Base-by-base conservation (phyloP, 1,284 basidiomycete genomes). In the Pulveroboletus sp. region DNA sequence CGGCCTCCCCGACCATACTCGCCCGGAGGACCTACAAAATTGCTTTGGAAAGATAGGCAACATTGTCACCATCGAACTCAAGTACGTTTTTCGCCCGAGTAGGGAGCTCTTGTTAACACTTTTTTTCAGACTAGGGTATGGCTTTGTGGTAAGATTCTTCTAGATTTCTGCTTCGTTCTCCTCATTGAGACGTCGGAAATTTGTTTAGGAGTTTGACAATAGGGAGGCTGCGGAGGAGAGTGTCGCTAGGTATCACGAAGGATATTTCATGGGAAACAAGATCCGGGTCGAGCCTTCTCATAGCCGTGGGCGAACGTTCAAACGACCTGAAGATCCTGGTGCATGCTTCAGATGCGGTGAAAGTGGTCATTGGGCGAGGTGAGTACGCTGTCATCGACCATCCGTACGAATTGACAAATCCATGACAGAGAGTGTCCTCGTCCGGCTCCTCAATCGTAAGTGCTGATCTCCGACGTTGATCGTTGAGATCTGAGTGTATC, bases 331-430 rank as follows among this genome's bases (percentile, higher is more conserved):
- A 25, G 91, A 92, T 56, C 89, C 91, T 28, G 89, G 90, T 12
- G 87, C 90, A 50, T 93, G 91, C 68, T 93, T 92, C 75, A 91
- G 84, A 63, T 93, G 91, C 57, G 91, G 89, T 22, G 81, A 87
- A 65, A 78, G 82, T 72, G 91, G 91, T 25, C 91, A 93, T 71
- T 93, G 91, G 90, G 91, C 91, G 35, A 87, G 90, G 89, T 90
- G 62, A 38, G 83, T 44, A 31, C 12, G 31, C 28, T 47, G n/a
- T 58, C 38, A 33, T 55, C 43, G n/a, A 33, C 12, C n/a, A 33
- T 25, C 24, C n/a, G 55, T 39, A 40, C 47, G 26, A 50, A 40
- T 53, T 62, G 35, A 63, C 45, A 11, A n/a, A 20, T 47, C 5
- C 14, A 36, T 40, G 35, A 47, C 44, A 92, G 90, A 68, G 91